phyloP scores from a whole-genome alignment of 768 basidiomycete genomes.

The Sutorius australiensis region DNA sequence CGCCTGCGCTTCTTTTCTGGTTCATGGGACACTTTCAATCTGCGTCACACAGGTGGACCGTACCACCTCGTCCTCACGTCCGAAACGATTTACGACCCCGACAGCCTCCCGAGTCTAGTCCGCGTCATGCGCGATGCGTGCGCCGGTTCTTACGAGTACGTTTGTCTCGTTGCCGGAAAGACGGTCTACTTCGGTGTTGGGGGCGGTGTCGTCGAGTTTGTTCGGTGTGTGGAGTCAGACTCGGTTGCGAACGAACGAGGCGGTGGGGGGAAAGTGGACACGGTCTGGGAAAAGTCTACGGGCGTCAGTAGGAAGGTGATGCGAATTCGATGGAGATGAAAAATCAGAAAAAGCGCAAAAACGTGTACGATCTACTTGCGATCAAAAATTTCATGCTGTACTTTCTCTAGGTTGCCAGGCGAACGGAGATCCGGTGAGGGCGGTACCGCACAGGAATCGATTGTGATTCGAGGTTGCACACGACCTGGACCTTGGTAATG shows the following conservation, averaged over 20 bases:
- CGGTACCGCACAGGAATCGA: not conserved
- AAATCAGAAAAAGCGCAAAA: too few species aligned
- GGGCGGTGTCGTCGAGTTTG: conserved; percentile 77
- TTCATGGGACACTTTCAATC: conserved; percentile 64
- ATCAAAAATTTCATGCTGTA: not conserved
- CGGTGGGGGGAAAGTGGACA: conserved; percentile 43
- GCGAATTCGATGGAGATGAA: conserved; percentile 49
- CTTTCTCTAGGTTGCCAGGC: not conserved
- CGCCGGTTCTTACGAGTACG: conserved; percentile 12
- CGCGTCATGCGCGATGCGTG: conserved; percentile 45
- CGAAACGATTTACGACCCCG: conserved; percentile 85
- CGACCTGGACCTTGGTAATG: not conserved
- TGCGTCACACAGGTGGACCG: conserved; percentile 27
- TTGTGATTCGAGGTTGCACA: not conserved
- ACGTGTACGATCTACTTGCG: not conserved
- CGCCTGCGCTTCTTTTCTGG: conserved; percentile 75
- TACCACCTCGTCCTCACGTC: conserved; percentile 83
- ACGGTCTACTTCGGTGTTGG: conserved; percentile 95
- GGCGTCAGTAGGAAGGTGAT: conserved; percentile 79
- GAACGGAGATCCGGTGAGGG: not conserved
- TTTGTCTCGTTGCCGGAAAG: conserved; percentile 86
- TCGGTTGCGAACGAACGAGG: not conserved
- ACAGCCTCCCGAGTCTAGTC: conserved; percentile 60
- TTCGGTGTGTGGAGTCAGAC: conserved; percentile 41
- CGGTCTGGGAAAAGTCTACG: conserved; percentile 58